Base-by-base conservation (phyloP, 345 rosid species). In the Dipteronia sinensis region DNA sequence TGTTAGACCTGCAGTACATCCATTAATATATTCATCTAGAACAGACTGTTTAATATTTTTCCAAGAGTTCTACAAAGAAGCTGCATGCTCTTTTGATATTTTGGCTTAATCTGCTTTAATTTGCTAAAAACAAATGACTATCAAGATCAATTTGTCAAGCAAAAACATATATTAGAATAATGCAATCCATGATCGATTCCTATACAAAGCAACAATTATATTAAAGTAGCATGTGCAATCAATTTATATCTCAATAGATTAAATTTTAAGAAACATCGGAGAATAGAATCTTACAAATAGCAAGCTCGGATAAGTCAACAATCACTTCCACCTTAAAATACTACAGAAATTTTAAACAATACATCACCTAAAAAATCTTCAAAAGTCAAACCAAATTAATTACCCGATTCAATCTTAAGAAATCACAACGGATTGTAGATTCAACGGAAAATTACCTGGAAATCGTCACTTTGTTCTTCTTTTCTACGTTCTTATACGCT, bases 391-490 rank as follows among this genome's bases (percentile, higher is more conserved):
- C 12, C 4, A 31, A 29, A 49, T 2, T 19, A 20, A 12, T 23
- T n/a, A 16, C 34, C 29, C 5, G 61, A 75, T 76, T 56, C 55
- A 13, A 70, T 46, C 51, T 7, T 59, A 12, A 7, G 10, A 10
- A 23, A 17, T n/a, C 22, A 56, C 62, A 56, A 56, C 6, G 5
- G 7, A 56, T 56, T 13, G 10, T n/a, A n/a, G 62, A 56, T 56
- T 7, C 9, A 19, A 56, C 23, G 13, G 4, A 15, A 63, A 17
- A 58, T 17, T 40, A 91, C 97, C 97, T 94, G 19, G 92, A 90
- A 79, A 94, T 90, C 74, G 93, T 94, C 77, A 90, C 92, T 74
- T 91, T 97, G 78, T 91, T 92, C 86, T 87, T 92, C 92, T 89
- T 91, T 53, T 86, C 90, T 44, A 91, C 91, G 79, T 92, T 96